Evolutionary conservation across 768 basidiomycete genomes (phyloP).

Genomic region (Lanmaoa rubissima): DNA sequence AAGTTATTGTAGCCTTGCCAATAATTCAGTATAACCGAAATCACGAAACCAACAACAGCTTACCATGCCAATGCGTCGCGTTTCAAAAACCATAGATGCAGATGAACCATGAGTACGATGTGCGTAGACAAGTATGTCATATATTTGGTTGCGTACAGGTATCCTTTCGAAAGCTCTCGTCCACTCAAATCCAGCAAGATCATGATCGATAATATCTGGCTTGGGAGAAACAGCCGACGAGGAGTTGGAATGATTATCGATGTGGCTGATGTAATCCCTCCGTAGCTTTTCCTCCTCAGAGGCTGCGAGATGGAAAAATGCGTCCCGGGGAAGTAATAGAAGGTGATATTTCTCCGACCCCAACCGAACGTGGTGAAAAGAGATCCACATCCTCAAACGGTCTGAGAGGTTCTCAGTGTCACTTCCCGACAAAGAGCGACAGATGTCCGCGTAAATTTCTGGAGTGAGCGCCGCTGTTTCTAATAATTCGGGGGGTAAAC

Average conservation of each 20-base stretch:
- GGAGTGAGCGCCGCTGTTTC: constrained; percentile 59
- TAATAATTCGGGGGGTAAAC: constrained; percentile 52
- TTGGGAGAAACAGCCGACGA: constrained; percentile 17
- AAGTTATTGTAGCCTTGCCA: constrained; percentile 62
- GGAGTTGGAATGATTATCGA: constrained; percentile 24
- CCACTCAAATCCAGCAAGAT: constrained; percentile 33
- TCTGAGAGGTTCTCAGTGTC: constrained; percentile 33
- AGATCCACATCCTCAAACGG: constrained; percentile 52
- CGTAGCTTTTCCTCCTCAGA: constrained; percentile 51
- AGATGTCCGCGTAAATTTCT: constrained; percentile 53
- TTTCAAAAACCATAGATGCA: constrained; percentile 53
- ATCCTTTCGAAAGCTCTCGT: constrained; percentile 53
- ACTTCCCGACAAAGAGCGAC: constrained; percentile 43
- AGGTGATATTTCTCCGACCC: constrained; percentile 60
- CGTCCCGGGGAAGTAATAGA: constrained; percentile 59
- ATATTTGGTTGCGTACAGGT: constrained; percentile 65
- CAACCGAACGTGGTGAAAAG: constrained; percentile 57
- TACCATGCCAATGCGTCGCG: constrained; percentile 59
- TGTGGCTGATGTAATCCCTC: constrained; percentile 43
- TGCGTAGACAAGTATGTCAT: constrained; percentile 65
- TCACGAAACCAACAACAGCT: constrained; percentile 25
- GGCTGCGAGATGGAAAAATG: constrained; percentile 49
- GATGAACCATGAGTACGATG: constrained; percentile 59
- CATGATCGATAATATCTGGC: constrained; percentile 16
- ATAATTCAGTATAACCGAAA: constrained; percentile 4